Evolutionary conservation across 768 basidiomycete genomes (phyloP), one percentile per base, ranked within the genome.

Genomic region (Roridomyces roridus): DNA sequence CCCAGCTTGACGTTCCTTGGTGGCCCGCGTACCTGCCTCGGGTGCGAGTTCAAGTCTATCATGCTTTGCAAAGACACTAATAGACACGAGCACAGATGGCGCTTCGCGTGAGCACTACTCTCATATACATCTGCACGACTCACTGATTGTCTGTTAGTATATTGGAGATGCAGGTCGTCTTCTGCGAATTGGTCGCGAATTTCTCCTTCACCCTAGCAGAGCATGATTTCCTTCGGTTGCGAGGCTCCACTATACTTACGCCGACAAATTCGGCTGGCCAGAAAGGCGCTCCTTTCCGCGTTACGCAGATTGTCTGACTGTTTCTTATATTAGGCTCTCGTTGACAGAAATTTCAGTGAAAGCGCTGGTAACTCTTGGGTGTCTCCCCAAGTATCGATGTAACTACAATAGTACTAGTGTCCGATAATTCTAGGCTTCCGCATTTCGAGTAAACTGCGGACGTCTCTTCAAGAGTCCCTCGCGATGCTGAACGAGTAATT

Each of bases 1-100:
- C 7, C 17, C 14, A 58, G 57, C 20, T 40, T 58, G 8, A 36
- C 36, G 28, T 58, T 58, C 46, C 15, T 52, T 6, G 46, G 57
- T 17, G 57, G 57, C 18, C 39, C 51, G 25, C 45, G 31, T 14
- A 42, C 34, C 23, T 58, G 56, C 35, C 39, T 58, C 8, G 57
- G 57, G 57, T 52, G 45, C 35, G 57, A 8, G 23, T 28, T 15
- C 9, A 4, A 20, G 29, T 10, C 10, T 11, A 14, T 17, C 2
- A n/a, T 5, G 25, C n/a, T n/a, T n/a, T n/a, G 17, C 25, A 3
- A 23, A n/a, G 12, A 12, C 8, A 41, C 15, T 25, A 34, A 39
- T 18, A 37, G 39, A 40, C 39, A 11, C 10, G 20, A 20, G 5
- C 25, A 4, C 36, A 54, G 52, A 3, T 54, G 53, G 46, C 53